Evolutionary conservation across 2,329 filamentous ascomycete species (phyloP), one percentile per base, ranked within the genome.

Genomic region (Bipolaris oryzae): DNA sequence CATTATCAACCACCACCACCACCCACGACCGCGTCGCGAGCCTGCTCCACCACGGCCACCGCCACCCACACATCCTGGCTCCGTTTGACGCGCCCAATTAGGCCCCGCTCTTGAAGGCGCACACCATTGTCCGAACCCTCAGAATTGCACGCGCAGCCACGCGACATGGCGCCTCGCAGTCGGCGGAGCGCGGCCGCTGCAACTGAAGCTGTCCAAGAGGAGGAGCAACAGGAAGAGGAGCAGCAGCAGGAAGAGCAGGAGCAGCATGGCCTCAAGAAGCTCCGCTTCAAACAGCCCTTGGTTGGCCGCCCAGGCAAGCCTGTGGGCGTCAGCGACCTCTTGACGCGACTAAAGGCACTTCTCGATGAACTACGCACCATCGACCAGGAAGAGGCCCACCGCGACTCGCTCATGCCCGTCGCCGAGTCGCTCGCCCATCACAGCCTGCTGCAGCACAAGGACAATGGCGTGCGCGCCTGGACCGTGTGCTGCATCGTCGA

Each of bases 251-350:
- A 63, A 16, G 50, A 54, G 13, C 61, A 55, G 46, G 85, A 97
- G 41, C 80, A 87, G 63, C 68, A 66, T 43, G 67, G 63, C 33
- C 45, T 64, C 48, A 60, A 62, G 55, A 69, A 58, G 55, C 85
- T 99, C 45, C 81, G 87, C 66, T 98, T 98, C 82, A 86, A 93
- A 70, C 88, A 97, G 73, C 83, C 91, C 62, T 82, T 99, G 55
- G 91, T 92, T 74, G 97, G 95, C 91, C 90, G 90, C 73, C 91
- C 93, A 41, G 95, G 94, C 57, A 95, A 91, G 77, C 87, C 92
- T 50, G 96, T 99, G 70, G 82, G 90, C 35, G 91, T 93, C 45
- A 87, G 86, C 63, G 92, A 93, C 64, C 85, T 99, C 48, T 82
- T 97, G 64, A 85, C 87, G 70, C 88, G 95, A 46, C 85, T 99